A percentile compares a stretch with the other conserved stretches of the same genome.
These are phyloP conservation scores for Apiotrichum sp. DNA, from an alignment of 1,284 basidiomycete species.

Conservation along the genomic window DNA sequence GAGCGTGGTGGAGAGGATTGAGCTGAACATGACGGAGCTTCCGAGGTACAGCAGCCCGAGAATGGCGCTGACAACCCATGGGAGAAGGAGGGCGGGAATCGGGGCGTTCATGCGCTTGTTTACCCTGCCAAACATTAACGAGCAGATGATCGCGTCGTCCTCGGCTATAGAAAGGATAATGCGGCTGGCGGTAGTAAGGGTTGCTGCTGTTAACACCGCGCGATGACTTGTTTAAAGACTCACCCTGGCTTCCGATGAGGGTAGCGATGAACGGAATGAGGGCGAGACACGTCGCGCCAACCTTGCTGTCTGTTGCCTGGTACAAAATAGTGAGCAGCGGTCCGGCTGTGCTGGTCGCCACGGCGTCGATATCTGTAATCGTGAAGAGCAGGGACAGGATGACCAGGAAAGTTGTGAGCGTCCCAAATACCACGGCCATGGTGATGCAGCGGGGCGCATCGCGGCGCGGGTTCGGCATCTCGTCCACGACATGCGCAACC, in stretches of 20 bases:
- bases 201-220: conserved; percentile 47
- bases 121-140: conserved; percentile 52
- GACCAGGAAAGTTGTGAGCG: conserved; percentile 57
- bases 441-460: conserved; percentile 50
- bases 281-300: conserved; percentile 57
- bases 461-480: conserved; percentile 38
- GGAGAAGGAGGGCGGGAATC: conserved; percentile 57
- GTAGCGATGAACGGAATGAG: conserved; percentile 48
- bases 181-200: conserved; percentile 56
- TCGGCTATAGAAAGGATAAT: conserved; percentile 66
- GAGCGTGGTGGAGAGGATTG: conserved; percentile 47
- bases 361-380: conserved; percentile 54
- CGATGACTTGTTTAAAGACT: conserved; percentile 12
- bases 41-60: conserved; percentile 53
- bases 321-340: conserved; percentile 63
- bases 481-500: conserved; percentile 37
- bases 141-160: conserved; percentile 61
- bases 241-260: conserved; percentile 26
- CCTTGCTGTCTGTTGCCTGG: conserved; percentile 56
- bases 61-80: conserved; percentile 49
- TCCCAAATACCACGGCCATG: conserved; percentile 59
- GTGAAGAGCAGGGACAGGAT: conserved; percentile 63
- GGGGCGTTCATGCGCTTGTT: conserved; percentile 52
- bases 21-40: conserved; percentile 52
- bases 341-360: conserved; percentile 56